A percentile compares a stretch with the other conserved stretches of the same genome.
Evolutionary conservation across 208 protist genomes (phyloP).

Genomic region (Strigomonas culicis): DNA sequence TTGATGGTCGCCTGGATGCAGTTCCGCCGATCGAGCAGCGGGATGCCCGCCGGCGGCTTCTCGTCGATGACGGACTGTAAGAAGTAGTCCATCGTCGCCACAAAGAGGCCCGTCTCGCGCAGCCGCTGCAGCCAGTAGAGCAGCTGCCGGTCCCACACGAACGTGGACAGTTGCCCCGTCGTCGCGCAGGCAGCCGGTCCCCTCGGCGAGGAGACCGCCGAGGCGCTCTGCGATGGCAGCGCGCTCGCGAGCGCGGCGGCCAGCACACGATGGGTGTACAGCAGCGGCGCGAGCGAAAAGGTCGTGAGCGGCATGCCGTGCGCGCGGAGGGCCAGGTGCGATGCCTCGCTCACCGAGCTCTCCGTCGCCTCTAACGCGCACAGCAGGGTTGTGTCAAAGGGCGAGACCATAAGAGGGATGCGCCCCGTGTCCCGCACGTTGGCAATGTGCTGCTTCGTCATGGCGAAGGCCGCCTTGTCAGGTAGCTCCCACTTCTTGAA

Average conservation of each 20-base stretch:
- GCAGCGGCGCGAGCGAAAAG: constrained; percentile 18
- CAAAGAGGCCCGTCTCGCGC: constrained; percentile 50
- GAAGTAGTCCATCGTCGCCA: constrained; percentile 54
- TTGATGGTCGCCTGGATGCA: constrained; percentile 39
- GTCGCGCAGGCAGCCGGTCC: constrained; percentile 3
- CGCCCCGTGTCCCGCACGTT: constrained; percentile 29
- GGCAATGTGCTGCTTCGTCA: constrained; percentile 2
- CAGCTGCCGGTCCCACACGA: constrained; percentile 38
- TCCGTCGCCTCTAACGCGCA: constrained; percentile 20
- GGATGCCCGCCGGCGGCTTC: constrained; percentile 31
- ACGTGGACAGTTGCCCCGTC: constrained; percentile 19
- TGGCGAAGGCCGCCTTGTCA: no score
- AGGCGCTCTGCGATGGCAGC: constrained; percentile 7
- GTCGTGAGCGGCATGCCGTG: not conserved
- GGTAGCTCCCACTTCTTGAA: not conserved
- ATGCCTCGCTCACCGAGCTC: constrained; percentile 7
- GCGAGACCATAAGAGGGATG: constrained; percentile 53
- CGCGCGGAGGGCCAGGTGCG: constrained; percentile 16
- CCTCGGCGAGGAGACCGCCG: no score
- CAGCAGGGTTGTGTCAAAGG: constrained; percentile 49
- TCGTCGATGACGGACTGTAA: constrained; percentile 60
- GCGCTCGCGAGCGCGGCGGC: constrained; percentile 28
- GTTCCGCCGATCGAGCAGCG: constrained; percentile 26
- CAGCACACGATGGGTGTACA: constrained; percentile 60
- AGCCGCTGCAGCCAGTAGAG: constrained; percentile 73